These are phyloP conservation scores for Apiotrichum akiyoshidainum DNA, from an alignment of 1,284 basidiomycete genomes.

Conservation along the genomic window DNA sequence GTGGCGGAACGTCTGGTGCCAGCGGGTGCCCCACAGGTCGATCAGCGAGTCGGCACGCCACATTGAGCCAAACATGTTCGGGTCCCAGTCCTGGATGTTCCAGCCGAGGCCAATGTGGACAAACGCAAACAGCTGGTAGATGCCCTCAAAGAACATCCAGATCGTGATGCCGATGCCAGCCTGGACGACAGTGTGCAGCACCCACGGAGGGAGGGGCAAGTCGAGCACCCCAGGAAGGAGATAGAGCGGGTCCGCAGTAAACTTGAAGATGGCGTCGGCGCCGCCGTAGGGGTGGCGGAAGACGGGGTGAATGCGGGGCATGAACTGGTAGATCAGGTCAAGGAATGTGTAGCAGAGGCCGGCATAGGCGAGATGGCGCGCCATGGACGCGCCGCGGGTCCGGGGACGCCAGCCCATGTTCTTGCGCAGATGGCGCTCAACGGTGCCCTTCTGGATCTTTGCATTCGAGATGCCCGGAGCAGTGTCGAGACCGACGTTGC, in stretches of 20 bases:
- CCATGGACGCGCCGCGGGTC: conserved; percentile 23
- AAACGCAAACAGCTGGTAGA: conserved; percentile 37
- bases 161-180: conserved; percentile 28
- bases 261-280: conserved; percentile 11
- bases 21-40: conserved; percentile 49
- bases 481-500: conserved; percentile 23
- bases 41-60: conserved; percentile 41
- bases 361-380: conserved; percentile 26
- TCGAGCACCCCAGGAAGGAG: conserved; percentile 29
- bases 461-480: conserved; percentile 5
- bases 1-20: conserved; percentile 44
- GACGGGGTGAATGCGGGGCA: background rate
- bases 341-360: conserved; percentile 27
- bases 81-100: conserved; percentile 40
- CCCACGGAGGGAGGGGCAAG: conserved; percentile 6
- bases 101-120: conserved; percentile 26
- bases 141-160: conserved; percentile 32
- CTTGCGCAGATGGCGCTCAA: conserved; percentile 1
- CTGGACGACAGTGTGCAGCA: conserved; percentile 22
- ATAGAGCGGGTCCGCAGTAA: conserved; percentile 11
- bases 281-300: background rate
- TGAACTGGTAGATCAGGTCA: conserved; percentile 27
- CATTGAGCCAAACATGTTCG: conserved; percentile 41
- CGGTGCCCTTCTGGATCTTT: background rate
- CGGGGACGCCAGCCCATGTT: conserved; percentile 6